phyloP scores from a whole-genome alignment of 1,284 basidiomycete species.

The Volvariella volvacea region DNA sequence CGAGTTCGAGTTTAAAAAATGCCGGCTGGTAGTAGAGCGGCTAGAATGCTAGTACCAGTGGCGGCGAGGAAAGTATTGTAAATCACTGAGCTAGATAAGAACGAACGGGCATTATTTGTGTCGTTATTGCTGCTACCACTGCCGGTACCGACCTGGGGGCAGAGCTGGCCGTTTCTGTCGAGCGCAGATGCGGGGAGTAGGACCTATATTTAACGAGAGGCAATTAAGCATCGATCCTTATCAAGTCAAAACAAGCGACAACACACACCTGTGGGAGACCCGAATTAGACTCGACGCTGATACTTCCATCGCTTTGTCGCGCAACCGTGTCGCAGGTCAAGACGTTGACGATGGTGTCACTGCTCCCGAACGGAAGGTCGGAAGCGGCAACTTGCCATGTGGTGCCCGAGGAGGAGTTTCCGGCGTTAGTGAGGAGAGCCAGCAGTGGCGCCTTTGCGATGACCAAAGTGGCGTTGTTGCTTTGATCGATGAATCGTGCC shows the following conservation, averaged over 20 bases:
- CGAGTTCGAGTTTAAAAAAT: too few species aligned
- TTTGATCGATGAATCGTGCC: slow-evolving; percentile 39
- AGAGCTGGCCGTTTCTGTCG: slow-evolving; percentile 2
- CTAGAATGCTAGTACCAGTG: too few species aligned
- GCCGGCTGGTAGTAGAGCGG: too few species aligned
- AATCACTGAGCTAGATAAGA: too few species aligned
- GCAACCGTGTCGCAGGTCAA: slow-evolving; percentile 39
- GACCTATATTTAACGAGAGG: too few species aligned
- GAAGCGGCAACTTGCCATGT: slow-evolving; percentile 40
- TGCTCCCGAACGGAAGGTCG: slow-evolving; percentile 32
- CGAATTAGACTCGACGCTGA: slow-evolving; percentile 13
- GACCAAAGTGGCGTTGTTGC: slow-evolving; percentile 41
- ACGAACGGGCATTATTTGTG: too few species aligned
- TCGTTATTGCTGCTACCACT: too few species aligned
- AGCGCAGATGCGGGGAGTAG: slow-evolving; percentile 2
- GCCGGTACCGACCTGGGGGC: neutral
- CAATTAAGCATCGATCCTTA: too few species aligned
- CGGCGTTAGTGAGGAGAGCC: slow-evolving; percentile 60
- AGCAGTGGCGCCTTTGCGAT: slow-evolving; percentile 64
- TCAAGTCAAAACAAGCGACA: neutral
- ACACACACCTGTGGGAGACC: slow-evolving; percentile 21
- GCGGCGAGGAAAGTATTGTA: too few species aligned
- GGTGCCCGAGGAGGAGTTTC: slow-evolving; percentile 23
- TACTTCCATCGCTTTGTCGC: slow-evolving; percentile 13
- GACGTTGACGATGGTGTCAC: slow-evolving; percentile 54